These are phyloP conservation scores for Phytopythium aichiense DNA, from an alignment of 352 stramenopile species.

Conservation along the genomic window DNA sequence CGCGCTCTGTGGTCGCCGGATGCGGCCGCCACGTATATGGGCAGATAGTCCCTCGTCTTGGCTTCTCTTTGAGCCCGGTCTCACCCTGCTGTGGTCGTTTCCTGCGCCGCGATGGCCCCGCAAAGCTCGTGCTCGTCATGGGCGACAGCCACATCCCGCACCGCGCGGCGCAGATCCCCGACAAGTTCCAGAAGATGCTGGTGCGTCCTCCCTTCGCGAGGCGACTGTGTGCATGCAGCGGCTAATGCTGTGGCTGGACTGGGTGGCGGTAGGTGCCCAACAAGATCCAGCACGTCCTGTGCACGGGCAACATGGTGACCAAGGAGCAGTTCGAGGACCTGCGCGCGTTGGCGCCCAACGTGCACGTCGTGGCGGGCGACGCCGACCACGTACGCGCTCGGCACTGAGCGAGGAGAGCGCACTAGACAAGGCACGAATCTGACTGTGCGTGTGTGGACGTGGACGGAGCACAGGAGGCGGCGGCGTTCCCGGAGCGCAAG, in stretches of 20 bases:
- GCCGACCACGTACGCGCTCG: constrained; percentile 80
- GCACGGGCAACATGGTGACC: constrained; percentile 96
- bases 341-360: constrained; percentile 92
- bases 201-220: constrained; percentile 17
- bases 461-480: constrained; percentile 26
- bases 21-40: background rate
- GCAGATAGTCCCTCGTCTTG: background rate
- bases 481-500: constrained; percentile 92
- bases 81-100: background rate
- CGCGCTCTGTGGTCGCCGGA: background rate
- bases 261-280: constrained; percentile 88
- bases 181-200: constrained; percentile 95
- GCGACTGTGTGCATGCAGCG: background rate
- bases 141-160: constrained; percentile 97
- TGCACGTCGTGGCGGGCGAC: constrained; percentile 95
- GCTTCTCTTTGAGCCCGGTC: background rate
- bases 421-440: background rate
- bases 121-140: constrained; percentile 95
- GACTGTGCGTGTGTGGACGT: background rate
- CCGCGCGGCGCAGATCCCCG: constrained; percentile 91
- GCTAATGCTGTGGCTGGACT: background rate
- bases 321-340: constrained; percentile 96
- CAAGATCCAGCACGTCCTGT: constrained; percentile 98
- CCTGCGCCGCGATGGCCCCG: background rate
- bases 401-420: background rate